Conservation (phyloP, 2,329 filamentous ascomycete species). For the Cytospora chrysosperma region DNA sequence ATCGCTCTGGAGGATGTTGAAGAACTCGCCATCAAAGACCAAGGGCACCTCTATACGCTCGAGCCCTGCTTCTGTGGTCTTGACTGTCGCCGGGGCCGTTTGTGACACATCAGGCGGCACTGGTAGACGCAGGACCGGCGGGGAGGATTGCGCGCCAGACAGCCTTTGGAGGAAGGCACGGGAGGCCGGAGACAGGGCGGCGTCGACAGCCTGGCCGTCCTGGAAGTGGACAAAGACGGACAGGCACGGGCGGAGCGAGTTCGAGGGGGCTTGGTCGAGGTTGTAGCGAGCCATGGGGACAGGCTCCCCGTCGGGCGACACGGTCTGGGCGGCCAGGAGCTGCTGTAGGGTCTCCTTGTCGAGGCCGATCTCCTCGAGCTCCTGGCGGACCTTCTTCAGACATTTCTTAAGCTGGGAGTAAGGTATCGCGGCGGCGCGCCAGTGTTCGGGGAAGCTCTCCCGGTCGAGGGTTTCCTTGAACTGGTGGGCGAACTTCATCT, state of each 20-base stretch:
- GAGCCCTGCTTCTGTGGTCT: slow-evolving; percentile 10
- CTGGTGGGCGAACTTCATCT: slow-evolving; percentile 84
- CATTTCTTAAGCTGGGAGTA: slow-evolving; percentile 87
- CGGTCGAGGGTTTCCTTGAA: slow-evolving; percentile 68
- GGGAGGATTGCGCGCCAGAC: slow-evolving; percentile 43
- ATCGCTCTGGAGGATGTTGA: slow-evolving; percentile 70
- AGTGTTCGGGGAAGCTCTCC: slow-evolving; percentile 72
- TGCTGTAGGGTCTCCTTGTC: slow-evolving; percentile 68
- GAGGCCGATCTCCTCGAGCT: slow-evolving; percentile 70
- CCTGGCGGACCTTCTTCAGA: slow-evolving; percentile 74
- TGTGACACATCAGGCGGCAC: not conserved
- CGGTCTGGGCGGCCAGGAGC: slow-evolving; percentile 55
- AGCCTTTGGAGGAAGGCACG: slow-evolving; percentile 62
- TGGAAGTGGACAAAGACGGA: slow-evolving; percentile 67
- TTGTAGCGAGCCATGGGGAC: slow-evolving; percentile 47
- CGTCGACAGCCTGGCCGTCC: slow-evolving; percentile 67
- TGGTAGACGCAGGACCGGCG: not conserved
- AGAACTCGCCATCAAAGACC: slow-evolving; percentile 76
- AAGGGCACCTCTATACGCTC: slow-evolving; percentile 69
- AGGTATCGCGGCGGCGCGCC: slow-evolving; percentile 73
- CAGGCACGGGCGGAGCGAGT: slow-evolving; percentile 62
- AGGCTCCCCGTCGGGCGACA: slow-evolving; percentile 40
- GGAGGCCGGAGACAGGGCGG: slow-evolving; percentile 64
- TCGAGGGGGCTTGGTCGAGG: slow-evolving; percentile 45
- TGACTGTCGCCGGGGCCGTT: not conserved